Conservation (phyloP, 1,284 basidiomycete species). For the Tylopilus sp. region DNA sequence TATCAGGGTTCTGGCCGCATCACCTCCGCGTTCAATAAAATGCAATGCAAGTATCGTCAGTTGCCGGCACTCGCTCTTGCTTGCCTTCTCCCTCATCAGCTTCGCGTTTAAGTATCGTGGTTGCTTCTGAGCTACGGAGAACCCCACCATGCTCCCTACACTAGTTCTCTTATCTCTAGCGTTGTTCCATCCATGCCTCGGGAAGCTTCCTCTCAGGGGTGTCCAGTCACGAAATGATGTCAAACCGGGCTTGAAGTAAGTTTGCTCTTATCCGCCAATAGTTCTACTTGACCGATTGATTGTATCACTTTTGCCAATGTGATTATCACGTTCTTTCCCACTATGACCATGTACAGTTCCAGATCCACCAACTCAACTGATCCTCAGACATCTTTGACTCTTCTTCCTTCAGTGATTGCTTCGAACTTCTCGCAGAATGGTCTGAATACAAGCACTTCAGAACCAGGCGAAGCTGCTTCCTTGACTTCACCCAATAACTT, state of each 20-base stretch:
- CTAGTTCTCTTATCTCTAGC: not conserved
- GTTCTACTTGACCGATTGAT: not conserved
- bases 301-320: conserved; percentile 18
- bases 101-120: not conserved
- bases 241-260: not conserved
- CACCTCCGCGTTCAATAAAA: not conserved
- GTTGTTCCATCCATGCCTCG: not conserved
- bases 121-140: not conserved
- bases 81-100: not conserved
- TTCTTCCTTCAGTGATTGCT: conserved; percentile 59
- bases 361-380: conserved; percentile 50
- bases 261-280: not conserved
- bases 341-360: conserved; percentile 34
- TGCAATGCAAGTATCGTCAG: not conserved
- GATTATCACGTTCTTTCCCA: conserved; percentile 13
- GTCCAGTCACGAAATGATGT: not conserved
- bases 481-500: conserved; percentile 62
- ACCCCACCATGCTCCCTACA: not conserved
- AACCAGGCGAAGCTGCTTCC: conserved; percentile 53
- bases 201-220: not conserved
- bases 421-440: conserved; percentile 59
- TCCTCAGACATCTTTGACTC: conserved; percentile 53
- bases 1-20: not conserved
- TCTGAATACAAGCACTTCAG: conserved; percentile 44
- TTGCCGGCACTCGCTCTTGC: not conserved